Base-by-base conservation (phyloP, 2,329 filamentous ascomycete species). In the Hypoxylon rubiginosum region DNA sequence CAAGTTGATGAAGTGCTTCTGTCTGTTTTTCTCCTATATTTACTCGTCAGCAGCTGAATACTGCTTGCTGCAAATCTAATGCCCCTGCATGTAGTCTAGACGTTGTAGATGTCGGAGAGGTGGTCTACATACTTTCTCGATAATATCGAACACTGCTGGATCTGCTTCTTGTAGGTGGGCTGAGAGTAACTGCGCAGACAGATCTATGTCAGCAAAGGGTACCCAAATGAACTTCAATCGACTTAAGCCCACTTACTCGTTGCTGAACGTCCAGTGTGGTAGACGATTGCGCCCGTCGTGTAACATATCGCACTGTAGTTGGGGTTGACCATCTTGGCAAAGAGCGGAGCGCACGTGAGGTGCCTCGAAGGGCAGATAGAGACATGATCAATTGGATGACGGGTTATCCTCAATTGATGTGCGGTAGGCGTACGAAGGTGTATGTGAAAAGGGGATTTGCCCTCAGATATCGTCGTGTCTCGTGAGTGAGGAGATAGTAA, bases 1-100 rank as follows among this genome's bases (percentile, higher is more conserved):
- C 62, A 97, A 86, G 81, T 98, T 98, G 83, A 99, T 97, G 77
- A 97, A 99, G 81, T 98, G 94, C 82, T 97, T 97, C 81, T 99
- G 96, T 73, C 96, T 89, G 72, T 87, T 88, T 88, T 98, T 98
- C 85, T 99, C 96, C 93, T 97, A 62, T 64, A 65, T n/a, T 17
- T 13, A 17, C 30, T 43, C 21, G n/a, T 62, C 4, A 51, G 61
- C 68, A n/a, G 9, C 39, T 21, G 39, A 43, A 61, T 70, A 52
- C 43, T 34, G 21, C 28, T 32, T 9, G 7, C 15, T 26, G 43
- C 34, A 58, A 17, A 10, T 11, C 11, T 36, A 28, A 54, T 54
- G 34, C 43, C 52, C 39, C 55, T 43, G 24, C 13, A 36, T 45
- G 39, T 39, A 45, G 21, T 32, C 41, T 26, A 26, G 21, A 30